Evolutionary conservation across 1,284 basidiomycete species (phyloP), one percentile per base, ranked within the genome.

Genomic region (Melampsora abietis-canadensis): DNA sequence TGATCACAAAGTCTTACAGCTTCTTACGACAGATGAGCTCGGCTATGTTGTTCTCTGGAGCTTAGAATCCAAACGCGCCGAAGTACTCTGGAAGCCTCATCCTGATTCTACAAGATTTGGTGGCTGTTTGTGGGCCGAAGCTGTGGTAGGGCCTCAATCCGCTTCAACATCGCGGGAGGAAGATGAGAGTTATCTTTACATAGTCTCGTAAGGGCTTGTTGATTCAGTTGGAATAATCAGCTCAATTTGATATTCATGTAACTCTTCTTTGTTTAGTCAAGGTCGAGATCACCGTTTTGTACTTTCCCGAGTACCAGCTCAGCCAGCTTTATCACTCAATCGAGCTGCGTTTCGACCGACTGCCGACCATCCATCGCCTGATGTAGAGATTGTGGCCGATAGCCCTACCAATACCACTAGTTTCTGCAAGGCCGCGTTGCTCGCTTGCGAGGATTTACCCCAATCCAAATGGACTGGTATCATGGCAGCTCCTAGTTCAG

Each of bases 121-220:
- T 10, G 69, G 69, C 37, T 72, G 69, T 65, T 62, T 72, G 31
- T 72, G 62, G 69, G 69, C 69, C 4, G 34, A 34, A n/a, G 40
- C 27, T 5, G 46, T 72, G 40, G 17, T 44, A 8, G 44, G 17
- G n/a, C 21, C 27, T 21, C 54, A 27, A 27, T 4, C 8, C 21
- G 21, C 54, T 57, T 30, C 54, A 30, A 57, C 21, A 21, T 21
- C 5, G 54, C 54, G 54, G 21, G 54, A 57, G 54, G 54, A 30
- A 7, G 19, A 30, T 57, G 21, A 7, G 21, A 57, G 17, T 24
- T 48, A 40, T 15, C 62, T 72, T 40, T 65, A 63, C 48, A 27
- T 72, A 34, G 21, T 72, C 17, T 72, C 69, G 69, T 72, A 46
- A 72, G 69, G 62, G 2, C 44, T 44, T 44, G 44, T 17, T 17